Base-by-base conservation (phyloP, 371 early-diverging fungal genomes). In the Apophysomyces elegans region DNA sequence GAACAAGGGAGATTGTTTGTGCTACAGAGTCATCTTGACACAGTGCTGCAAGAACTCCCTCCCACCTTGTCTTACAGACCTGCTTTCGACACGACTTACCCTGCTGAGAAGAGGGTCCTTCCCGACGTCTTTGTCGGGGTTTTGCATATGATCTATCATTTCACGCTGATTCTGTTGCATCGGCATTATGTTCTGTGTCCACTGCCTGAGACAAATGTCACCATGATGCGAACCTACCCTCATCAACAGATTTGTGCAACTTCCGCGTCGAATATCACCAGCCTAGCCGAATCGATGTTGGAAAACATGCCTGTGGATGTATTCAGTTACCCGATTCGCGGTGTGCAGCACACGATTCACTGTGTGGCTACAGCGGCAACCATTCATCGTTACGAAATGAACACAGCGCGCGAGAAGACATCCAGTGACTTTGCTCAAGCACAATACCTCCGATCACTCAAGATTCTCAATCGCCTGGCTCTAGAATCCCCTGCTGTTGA, bases 81-180 rank as follows among this genome's bases (percentile, higher is more conserved):
- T 1, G 74, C 73, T 0, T 70, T 78, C 64, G 68, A 79, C 45
- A 13, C 66, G 39, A 64, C 59, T 50, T 68, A 79, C 70, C 68
- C 85, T 70, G 64, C 73, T 70, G 68, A 88, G 63, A 71, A 75
- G 63, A 67, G 80, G 70, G 58, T 81, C 64, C 65, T 85, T 70
- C 56, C 59, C 7, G 79, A 79, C 50, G 68, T 68, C 0, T 79
- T 73, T 64, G 70, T 75, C 39, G 84, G 81, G 1, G 76, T 79
- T 46, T 69, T 93, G 12, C 92, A 94, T 68, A 87, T 94, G 64
- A 87, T 91, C 4, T 96, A 92, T 79, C 90, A 95, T 73, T 89
- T 89, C 7, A 84, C 90, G 61, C 66, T 91, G 58, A 90, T 94
- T 65, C 64, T 95, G 36, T 80, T 96, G 7, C 94, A 96, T 67